Evolutionary conservation across 192 early-diverging fungal genomes (phyloP), one percentile per base, ranked within the genome.

Genomic region (Chytriomyces sp.): DNA sequence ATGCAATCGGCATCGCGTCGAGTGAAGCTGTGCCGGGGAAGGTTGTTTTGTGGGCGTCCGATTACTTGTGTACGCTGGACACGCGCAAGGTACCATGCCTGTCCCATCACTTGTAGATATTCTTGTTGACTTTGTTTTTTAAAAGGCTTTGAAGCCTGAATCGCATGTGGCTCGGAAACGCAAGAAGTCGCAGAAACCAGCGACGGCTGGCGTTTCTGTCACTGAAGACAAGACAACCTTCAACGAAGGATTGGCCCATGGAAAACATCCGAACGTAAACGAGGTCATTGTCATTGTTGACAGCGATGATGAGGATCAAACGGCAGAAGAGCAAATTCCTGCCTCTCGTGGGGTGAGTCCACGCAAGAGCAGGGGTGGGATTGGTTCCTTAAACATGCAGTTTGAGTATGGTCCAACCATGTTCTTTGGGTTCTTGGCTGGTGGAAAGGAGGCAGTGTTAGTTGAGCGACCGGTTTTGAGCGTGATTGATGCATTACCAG

Each of bases 391-490:
- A 73, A 78, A 81, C 59, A 81, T 94, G 64, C 81, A 91, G 44
- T 84, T 89, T 77, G 90, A 92, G 68, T 98, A 92, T 82, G 91
- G 93, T 71, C 90, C 87, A 49, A 72, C 96, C 56, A 91, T 98
- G 88, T 88, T 82, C 72, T 84, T 89, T 61, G 90, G 88, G 57
- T 93, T 91, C 75, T 34, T 95, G 19, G 89, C 25, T 30, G 63
- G 81, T 52, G 75, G 75, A 22, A 82, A 89, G 76, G 89, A 92
- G 44, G 81, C 96, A 81, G 88, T 96, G 0, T 90, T 93, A 30
- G 89, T 97, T 14, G 96, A 99, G 82, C 83, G 94, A 70, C 93
- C 96, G 5, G 89, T 91, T 78, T 81, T 91, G 64, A 86, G 88
- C 39, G 90, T 98, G 36, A 72, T 93, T 53, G 86, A 88, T 66